These are phyloP conservation scores for Graphiopsis chlorocephala DNA, from an alignment of 2,329 filamentous ascomycete genomes.

Conservation along the genomic window DNA sequence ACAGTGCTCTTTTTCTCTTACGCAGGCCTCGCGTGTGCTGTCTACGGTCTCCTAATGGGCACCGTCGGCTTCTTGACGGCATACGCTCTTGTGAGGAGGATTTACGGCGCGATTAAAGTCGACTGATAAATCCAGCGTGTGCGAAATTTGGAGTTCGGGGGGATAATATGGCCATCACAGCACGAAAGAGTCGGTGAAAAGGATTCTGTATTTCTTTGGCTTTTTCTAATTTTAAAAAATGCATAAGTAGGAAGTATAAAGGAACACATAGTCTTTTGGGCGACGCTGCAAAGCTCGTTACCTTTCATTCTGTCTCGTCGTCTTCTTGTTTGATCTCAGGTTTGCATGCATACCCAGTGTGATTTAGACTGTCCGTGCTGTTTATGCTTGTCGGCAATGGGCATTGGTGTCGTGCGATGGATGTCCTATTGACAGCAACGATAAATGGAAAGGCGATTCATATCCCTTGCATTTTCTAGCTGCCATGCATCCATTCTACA, in stretches of 20 bases:
- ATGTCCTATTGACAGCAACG: background rate
- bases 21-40: constrained; percentile 74
- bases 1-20: constrained; percentile 82
- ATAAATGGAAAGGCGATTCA: background rate
- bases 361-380: background rate
- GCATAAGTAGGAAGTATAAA: background rate
- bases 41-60: constrained; percentile 78
- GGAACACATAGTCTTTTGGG: background rate
- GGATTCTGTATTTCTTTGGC: background rate
- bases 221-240: background rate
- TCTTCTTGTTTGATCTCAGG: background rate
- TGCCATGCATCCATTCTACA: background rate
- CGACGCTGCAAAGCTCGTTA: background rate
- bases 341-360: background rate
- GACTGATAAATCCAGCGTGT: constrained; percentile 26
- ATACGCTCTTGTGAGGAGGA: constrained; percentile 78
- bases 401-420: background rate
- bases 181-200: background rate
- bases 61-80: constrained; percentile 82
- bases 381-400: background rate
- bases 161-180: background rate
- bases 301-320: background rate
- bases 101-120: constrained; percentile 58
- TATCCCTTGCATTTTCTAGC: background rate
- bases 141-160: background rate